Conservation (phyloP, 1,139 yeast genomes). For the Magnusiomyces fungicola region DNA sequence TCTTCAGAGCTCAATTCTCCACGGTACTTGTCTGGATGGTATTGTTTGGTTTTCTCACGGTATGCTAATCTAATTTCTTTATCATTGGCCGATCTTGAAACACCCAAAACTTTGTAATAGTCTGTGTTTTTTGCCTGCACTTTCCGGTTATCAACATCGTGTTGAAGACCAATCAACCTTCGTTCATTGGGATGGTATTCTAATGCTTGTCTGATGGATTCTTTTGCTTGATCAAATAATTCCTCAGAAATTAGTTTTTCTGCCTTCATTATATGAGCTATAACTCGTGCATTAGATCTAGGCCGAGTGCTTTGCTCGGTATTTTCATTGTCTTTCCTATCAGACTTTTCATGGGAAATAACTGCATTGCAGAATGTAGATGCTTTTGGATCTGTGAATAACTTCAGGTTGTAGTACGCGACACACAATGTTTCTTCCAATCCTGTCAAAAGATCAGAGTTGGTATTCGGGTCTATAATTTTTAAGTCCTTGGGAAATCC, state of each 20-base stretch:
- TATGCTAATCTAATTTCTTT: slow-evolving; percentile 76
- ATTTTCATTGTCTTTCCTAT: not conserved
- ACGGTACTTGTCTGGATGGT: slow-evolving; percentile 87
- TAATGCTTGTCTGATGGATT: slow-evolving; percentile 36
- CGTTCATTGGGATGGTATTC: slow-evolving; percentile 39
- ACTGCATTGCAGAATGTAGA: slow-evolving; percentile 35
- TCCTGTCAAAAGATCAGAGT: slow-evolving; percentile 25
- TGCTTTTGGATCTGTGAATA: slow-evolving; percentile 27
- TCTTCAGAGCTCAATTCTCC: slow-evolving; percentile 61
- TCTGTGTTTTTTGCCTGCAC: slow-evolving; percentile 55
- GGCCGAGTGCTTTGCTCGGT: not conserved
- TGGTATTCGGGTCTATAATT: slow-evolving; percentile 3
- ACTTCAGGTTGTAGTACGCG: slow-evolving; percentile 34
- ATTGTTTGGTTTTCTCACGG: slow-evolving; percentile 66
- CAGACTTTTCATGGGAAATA: slow-evolving; percentile 23
- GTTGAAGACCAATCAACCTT: slow-evolving; percentile 44
- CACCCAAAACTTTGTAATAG: slow-evolving; percentile 72
- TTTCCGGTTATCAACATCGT: slow-evolving; percentile 45
- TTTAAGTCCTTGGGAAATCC: slow-evolving; percentile 2
- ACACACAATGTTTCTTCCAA: slow-evolving; percentile 45
- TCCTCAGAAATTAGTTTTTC: slow-evolving; percentile 39
- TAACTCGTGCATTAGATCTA: not conserved
- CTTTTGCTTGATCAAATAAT: slow-evolving; percentile 40
- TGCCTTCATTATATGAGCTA: slow-evolving; percentile 36
- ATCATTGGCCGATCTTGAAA: slow-evolving; percentile 59